Evolutionary conservation across 2,329 filamentous ascomycete genomes (phyloP).

Genomic region (Penicillium fuscoglaucum): DNA sequence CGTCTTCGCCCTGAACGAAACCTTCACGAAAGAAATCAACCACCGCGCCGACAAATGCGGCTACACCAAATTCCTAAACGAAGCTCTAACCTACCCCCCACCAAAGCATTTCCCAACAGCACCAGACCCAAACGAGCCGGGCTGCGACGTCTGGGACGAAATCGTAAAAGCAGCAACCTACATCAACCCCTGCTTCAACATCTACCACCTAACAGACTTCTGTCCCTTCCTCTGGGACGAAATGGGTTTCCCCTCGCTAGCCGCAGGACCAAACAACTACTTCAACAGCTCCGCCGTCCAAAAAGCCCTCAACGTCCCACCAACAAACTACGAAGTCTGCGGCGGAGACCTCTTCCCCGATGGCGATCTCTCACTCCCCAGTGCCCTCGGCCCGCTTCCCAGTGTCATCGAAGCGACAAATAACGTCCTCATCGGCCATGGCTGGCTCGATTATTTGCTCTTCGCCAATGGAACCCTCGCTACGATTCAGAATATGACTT

Average conservation of each 20-base stretch:
- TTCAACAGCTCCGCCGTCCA: conserved; percentile 71
- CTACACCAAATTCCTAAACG: conserved; percentile 45
- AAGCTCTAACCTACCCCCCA: conserved; percentile 65
- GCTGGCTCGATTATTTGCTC: conserved; percentile 67
- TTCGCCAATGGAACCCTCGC: conserved; percentile 69
- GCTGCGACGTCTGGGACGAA: conserved; percentile 59
- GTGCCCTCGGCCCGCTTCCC: conserved; percentile 52
- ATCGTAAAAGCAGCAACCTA: conserved; percentile 55
- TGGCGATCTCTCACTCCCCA: conserved; percentile 51
- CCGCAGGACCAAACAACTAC: conserved; percentile 62
- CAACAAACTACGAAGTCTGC: conserved; percentile 45
- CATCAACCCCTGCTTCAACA: conserved; percentile 75
- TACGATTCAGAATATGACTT: conserved; percentile 79
- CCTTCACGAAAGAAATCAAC: conserved; percentile 42
- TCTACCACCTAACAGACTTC: conserved; percentile 70
- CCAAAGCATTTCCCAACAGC: conserved; percentile 58
- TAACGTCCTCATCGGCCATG: conserved; percentile 73
- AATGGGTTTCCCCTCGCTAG: conserved; percentile 67
- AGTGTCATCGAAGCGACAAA: conserved; percentile 71
- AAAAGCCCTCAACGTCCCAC: conserved; percentile 61
- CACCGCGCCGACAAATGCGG: conserved; percentile 45
- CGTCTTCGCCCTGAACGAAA: conserved; percentile 46
- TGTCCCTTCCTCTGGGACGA: conserved; percentile 70
- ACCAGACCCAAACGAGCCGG: conserved; percentile 41
- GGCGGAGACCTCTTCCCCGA: conserved; percentile 43